Conservation (phyloP, 1,284 basidiomycete species). For the Microbotryomycetes sp. region DNA sequence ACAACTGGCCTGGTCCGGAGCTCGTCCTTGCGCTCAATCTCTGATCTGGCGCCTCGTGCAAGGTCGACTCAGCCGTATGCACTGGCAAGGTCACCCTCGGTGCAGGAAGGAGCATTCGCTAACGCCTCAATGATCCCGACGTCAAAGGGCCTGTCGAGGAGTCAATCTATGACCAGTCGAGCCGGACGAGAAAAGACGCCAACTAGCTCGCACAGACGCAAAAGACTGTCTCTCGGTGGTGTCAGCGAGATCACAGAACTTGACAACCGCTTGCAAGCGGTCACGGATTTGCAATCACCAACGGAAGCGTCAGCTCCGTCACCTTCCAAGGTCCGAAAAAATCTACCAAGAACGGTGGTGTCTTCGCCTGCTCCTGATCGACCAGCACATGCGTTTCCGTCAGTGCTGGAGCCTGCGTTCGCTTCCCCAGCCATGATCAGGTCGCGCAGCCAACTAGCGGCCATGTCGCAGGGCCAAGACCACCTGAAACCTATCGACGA, state of each 20-base stretch:
- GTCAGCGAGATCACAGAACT: background rate
- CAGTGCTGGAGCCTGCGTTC: slow-evolving; percentile 2
- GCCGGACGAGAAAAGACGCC: background rate
- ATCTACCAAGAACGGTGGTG: background rate
- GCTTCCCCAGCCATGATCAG: slow-evolving; percentile 26
- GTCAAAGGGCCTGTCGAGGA: background rate
- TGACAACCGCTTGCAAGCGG: background rate
- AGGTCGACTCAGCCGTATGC: background rate
- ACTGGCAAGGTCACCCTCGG: background rate
- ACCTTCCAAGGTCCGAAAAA: background rate
- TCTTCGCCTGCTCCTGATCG: slow-evolving; percentile 1
- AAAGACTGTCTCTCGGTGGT: background rate
- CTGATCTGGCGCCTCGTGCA: background rate
- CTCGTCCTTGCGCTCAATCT: background rate
- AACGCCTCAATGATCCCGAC: too few relatives aligned
- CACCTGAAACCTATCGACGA: background rate
- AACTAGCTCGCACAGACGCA: background rate
- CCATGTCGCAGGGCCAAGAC: background rate
- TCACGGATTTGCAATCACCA: slow-evolving; percentile 1
- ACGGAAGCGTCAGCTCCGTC: slow-evolving; percentile 5
- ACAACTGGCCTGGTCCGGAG: background rate
- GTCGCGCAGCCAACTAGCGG: slow-evolving; percentile 10
- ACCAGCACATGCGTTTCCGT: background rate
- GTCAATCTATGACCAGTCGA: background rate
- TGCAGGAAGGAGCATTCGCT: too few relatives aligned